Base-by-base conservation (phyloP, 805 yeast species). In the Wickerhamomyces rabaulensis region DNA sequence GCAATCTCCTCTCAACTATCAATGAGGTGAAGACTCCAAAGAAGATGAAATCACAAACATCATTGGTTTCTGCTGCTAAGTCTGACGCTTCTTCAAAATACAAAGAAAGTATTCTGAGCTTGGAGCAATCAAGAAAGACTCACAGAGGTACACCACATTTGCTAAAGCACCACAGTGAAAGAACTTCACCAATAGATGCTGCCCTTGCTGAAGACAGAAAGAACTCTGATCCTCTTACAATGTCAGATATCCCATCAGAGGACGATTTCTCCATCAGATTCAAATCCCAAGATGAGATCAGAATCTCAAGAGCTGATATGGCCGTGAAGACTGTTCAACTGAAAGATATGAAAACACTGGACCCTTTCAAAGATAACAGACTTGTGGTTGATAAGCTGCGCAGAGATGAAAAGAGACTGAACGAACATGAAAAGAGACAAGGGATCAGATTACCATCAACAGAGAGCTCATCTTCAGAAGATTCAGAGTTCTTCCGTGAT, bases 111-210 rank as follows among this genome's bases (percentile, higher is more conserved):
- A 41, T 56, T 6, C 13, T 52, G 25, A 46, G 48, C 20, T 53
- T 36, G 46, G 63, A 60, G 39, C 46, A 48, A 27, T 50, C 64
- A 16, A 53, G 64, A 47, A 54, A 54, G 29, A 60, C 46, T 37
- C 46, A 52, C 3, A 46, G 40, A 31, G 63, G 63, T 2, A 51
- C 53, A 7, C 61, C 60, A 12, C 55, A 49, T 20, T 26, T 57
- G 7, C 29, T 55, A 16, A 21, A 52, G n/a, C 22, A 41, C 3
- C 39, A 48, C 15, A 29, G 21, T 17, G 38, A 13, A 13, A 13
- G n/a, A 27, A 12, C 6, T 13, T 27, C 31, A 13, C 31, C 31
- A 12, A 7, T 13, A 13, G 31, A 27, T 27, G 31, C 41, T 9
- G 10, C 20, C 6, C 3, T 17, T 16, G 36, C 20, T n/a, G 19